Evolutionary conservation across 306 rosid genomes (phyloP).

Genomic region (Canavalia ensiformis): DNA sequence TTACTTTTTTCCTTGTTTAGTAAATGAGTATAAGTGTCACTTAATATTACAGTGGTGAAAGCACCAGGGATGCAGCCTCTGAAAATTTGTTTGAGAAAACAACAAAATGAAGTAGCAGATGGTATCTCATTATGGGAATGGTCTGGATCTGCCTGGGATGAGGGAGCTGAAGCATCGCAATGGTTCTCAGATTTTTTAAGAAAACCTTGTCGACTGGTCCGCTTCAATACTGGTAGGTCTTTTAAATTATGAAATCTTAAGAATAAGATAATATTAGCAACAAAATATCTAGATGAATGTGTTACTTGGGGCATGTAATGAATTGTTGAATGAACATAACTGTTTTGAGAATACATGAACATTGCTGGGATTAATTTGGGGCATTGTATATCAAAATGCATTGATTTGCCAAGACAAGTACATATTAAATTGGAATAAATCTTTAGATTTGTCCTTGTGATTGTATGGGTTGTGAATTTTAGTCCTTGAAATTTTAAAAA

Average conservation of each 20-base stretch:
- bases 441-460: too few relatives aligned
- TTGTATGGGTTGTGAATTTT: neutral
- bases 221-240: conserved; percentile 73
- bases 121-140: conserved; percentile 90
- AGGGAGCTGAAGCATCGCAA: conserved; percentile 76
- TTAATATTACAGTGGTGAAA: conserved; percentile 67
- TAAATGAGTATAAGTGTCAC: conserved; percentile 31
- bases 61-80: conserved; percentile 94
- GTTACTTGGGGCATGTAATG: conserved; percentile 9
- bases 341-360: conserved; percentile 21
- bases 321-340: conserved; percentile 34
- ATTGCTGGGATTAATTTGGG: neutral
- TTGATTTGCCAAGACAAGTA: neutral
- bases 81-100: conserved; percentile 67
- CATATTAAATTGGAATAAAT: neutral
- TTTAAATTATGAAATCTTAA: conserved; percentile 14
- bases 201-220: conserved; percentile 79
- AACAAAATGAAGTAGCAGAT: conserved; percentile 54
- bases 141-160: conserved; percentile 88
- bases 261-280: conserved; percentile 3
- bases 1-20: conserved; percentile 10
- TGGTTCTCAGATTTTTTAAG: conserved; percentile 84
- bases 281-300: neutral
- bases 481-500: too few relatives aligned
- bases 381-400: neutral